Conservation (phyloP, 352 stramenopile species). For the Phytophthora sp. region DNA sequence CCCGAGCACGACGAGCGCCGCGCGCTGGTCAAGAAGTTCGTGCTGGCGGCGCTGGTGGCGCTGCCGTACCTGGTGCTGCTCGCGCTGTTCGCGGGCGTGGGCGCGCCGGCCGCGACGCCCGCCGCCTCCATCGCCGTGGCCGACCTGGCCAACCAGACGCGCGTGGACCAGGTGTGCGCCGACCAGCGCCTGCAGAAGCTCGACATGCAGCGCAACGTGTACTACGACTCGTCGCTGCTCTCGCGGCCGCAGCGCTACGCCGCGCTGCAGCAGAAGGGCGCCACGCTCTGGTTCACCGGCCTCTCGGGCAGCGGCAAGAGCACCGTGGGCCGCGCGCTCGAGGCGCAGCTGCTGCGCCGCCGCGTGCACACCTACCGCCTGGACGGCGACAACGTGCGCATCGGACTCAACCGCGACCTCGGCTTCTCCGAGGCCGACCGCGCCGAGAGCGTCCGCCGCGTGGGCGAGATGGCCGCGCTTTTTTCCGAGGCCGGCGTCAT, state of each 20-base stretch:
- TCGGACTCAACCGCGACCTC: conserved; percentile 97
- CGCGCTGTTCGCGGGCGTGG: conserved; percentile 51
- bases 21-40: conserved; percentile 59
- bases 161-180: conserved; percentile 52
- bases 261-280: conserved; percentile 94
- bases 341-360: conserved; percentile 94
- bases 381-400: conserved; percentile 98
- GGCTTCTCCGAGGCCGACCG: conserved; percentile 96
- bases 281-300: conserved; percentile 98
- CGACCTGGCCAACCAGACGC: conserved; percentile 36
- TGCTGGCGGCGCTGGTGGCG: conserved; percentile 53
- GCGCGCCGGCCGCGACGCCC: neutral
- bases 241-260: conserved; percentile 69
- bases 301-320: conserved; percentile 98
- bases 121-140: neutral
- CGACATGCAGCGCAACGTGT: conserved; percentile 77
- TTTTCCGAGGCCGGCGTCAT: conserved; percentile 97
- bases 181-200: conserved; percentile 71
- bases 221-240: conserved; percentile 84
- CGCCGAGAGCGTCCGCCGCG: conserved; percentile 96
- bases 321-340: conserved; percentile 96
- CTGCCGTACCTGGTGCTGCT: conserved; percentile 72
- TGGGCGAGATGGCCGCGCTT: conserved; percentile 96
- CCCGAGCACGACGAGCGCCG: conserved; percentile 52
- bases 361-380: conserved; percentile 97